These are phyloP conservation scores for Globisporangium rhizosaccharum DNA, from an alignment of 352 stramenopile species.

Conservation along the genomic window DNA sequence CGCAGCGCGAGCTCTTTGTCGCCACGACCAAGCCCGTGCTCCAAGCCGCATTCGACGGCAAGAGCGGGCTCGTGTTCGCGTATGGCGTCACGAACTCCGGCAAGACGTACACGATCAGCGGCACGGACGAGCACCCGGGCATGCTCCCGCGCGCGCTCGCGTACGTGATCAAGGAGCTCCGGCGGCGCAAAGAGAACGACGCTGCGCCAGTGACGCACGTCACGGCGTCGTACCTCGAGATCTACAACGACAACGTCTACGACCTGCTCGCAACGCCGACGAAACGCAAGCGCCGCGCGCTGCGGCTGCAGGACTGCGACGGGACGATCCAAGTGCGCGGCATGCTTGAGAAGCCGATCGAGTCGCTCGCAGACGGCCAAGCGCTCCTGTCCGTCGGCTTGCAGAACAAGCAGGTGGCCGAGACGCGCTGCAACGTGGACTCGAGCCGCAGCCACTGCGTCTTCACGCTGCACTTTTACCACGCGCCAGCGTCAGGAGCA, in stretches of 20 bases:
- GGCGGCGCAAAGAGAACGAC: constrained; percentile 36
- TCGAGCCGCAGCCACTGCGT: constrained; percentile 90
- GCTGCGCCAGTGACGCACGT: constrained; percentile 35
- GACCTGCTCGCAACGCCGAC: constrained; percentile 84
- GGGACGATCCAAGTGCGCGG: constrained; percentile 87
- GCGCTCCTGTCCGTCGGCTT: constrained; percentile 64
- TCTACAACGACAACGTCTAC: constrained; percentile 99
- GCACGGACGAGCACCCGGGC: constrained; percentile 67
- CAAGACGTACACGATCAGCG: constrained; percentile 98
- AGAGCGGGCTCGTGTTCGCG: constrained; percentile 93
- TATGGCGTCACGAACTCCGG: constrained; percentile 99
- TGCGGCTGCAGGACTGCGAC: constrained; percentile 80
- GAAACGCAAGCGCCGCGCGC: constrained; percentile 45
- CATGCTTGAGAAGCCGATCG: constrained; percentile 60
- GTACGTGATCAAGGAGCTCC: constrained; percentile 64
- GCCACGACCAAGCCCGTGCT: constrained; percentile 88
- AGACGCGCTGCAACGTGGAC: constrained; percentile 87
- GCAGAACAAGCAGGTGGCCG: constrained; percentile 76
- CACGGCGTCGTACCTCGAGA: constrained; percentile 95
- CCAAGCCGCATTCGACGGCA: constrained; percentile 79
- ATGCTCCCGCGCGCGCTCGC: constrained; percentile 80
- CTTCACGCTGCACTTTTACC: constrained; percentile 81
- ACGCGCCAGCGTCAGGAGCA: constrained; percentile 9
- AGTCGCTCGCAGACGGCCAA: constrained; percentile 59
- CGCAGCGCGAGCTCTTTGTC: constrained; percentile 91